Evolutionary conservation across 2,329 filamentous ascomycete genomes (phyloP).

Genomic region (Aureobasidium uvarum): DNA sequence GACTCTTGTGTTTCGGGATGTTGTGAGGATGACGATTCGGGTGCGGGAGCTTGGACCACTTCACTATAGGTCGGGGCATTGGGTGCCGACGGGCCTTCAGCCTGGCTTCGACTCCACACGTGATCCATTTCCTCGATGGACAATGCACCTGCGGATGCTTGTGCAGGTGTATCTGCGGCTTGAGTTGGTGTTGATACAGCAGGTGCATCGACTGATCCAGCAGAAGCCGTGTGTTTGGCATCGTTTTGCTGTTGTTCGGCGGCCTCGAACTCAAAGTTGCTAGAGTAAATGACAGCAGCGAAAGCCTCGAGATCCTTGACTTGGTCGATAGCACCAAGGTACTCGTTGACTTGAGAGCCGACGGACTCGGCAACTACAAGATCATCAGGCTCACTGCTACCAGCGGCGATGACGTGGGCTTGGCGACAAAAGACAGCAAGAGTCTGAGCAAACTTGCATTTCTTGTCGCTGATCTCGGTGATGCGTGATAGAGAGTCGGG

Average conservation of each 20-base stretch:
- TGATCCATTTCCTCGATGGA: conserved; percentile 17
- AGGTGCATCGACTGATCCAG: not conserved
- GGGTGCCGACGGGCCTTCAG: not conserved
- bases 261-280: conserved; percentile 64
- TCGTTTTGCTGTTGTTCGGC: conserved; percentile 34
- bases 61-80: conserved; percentile 12
- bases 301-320: conserved; percentile 78
- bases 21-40: conserved; percentile 12
- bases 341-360: conserved; percentile 46
- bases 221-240: not conserved
- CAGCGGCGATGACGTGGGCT: conserved; percentile 82
- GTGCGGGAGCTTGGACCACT: conserved; percentile 23
- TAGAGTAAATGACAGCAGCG: conserved; percentile 81
- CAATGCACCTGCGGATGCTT: not conserved
- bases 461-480: conserved; percentile 49
- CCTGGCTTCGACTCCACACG: conserved; percentile 9
- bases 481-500: conserved; percentile 48
- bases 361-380: conserved; percentile 35
- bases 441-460: conserved; percentile 80
- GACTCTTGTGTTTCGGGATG: conserved; percentile 3
- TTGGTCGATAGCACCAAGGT: conserved; percentile 66
- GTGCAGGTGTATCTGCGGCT: not conserved
- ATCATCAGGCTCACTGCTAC: conserved; percentile 60
- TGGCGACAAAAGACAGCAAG: conserved; percentile 87
- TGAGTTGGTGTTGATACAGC: not conserved